Evolutionary conservation across 2,329 filamentous ascomycete genomes (phyloP).

Genomic region (Fusarium nelsonii): DNA sequence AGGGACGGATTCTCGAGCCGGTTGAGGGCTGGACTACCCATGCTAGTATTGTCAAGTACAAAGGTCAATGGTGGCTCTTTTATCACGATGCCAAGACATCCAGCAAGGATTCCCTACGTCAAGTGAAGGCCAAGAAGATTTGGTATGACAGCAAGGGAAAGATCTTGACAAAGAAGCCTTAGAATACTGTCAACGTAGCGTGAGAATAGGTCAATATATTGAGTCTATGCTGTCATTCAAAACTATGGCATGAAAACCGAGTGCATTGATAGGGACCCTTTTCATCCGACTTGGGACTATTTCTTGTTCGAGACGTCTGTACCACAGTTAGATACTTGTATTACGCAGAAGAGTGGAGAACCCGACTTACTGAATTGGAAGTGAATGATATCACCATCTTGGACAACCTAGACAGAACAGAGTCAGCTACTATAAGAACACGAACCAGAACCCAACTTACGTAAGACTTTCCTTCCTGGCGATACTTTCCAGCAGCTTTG

Average conservation of each 20-base stretch:
- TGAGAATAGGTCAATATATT: conserved; percentile 46
- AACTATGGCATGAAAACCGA: neutral
- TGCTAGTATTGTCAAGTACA: conserved; percentile 23
- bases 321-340: neutral
- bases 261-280: neutral
- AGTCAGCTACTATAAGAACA: conserved; percentile 35
- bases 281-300: neutral
- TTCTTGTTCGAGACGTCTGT: conserved; percentile 10
- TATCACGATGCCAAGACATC: conserved; percentile 24
- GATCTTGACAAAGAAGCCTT: conserved; percentile 13
- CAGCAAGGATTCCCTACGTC: conserved; percentile 13
- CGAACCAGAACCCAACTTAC: conserved; percentile 39
- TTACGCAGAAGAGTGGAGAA: neutral
- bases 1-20: conserved; percentile 14
- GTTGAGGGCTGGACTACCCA: conserved; percentile 27
- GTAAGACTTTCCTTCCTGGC: conserved; percentile 60
- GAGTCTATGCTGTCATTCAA: neutral
- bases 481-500: conserved; percentile 60
- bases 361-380: conserved; percentile 58
- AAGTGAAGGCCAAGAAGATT: conserved; percentile 29
- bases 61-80: conserved; percentile 25
- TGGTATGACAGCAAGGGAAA: conserved; percentile 26
- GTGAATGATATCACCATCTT: conserved; percentile 59
- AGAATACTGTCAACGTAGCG: neutral
- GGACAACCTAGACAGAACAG: conserved; percentile 51